These are phyloP conservation scores for Symbiodinium natans DNA, from an alignment of 73 alveolate species.

Conservation along the genomic window DNA sequence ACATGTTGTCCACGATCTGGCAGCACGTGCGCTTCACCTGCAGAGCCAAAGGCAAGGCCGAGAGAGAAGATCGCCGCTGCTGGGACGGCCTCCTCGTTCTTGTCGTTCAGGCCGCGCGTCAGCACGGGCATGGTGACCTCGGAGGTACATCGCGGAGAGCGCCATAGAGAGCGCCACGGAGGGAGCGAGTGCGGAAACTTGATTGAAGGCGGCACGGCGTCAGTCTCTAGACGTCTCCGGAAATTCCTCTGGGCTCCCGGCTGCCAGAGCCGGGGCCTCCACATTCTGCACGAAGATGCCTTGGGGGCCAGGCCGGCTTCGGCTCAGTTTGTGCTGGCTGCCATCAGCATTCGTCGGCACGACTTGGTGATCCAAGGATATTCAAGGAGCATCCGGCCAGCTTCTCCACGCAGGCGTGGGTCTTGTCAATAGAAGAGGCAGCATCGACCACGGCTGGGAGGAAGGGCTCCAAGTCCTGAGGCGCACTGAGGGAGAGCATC, in stretches of 20 bases:
- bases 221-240: too few species aligned
- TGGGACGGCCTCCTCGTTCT: constrained; percentile 52
- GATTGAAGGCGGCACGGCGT: too few species aligned
- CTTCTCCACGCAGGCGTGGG: constrained; percentile 82
- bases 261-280: constrained; percentile 85
- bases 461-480: constrained; percentile 80
- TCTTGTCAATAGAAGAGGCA: constrained; percentile 87
- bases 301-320: too few species aligned
- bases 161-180: too few species aligned
- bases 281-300: constrained; percentile 91
- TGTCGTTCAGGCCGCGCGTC: constrained; percentile 70
- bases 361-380: too few species aligned
- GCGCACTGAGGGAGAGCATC: background rate
- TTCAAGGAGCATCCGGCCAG: constrained; percentile 35
- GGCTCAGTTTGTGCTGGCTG: too few species aligned
- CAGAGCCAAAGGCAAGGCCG: background rate
- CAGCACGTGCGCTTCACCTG: constrained; percentile 93
- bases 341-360: too few species aligned
- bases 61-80: background rate
- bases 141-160: too few species aligned
- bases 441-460: constrained; percentile 84
- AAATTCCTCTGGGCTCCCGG: background rate
- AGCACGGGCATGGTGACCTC: constrained; percentile 74
- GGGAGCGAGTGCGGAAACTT: too few species aligned
- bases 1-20: constrained; percentile 93